Evolutionary conservation across 1,284 basidiomycete species (phyloP), one percentile per base, ranked within the genome.

Genomic region (Grifola frondosa): DNA sequence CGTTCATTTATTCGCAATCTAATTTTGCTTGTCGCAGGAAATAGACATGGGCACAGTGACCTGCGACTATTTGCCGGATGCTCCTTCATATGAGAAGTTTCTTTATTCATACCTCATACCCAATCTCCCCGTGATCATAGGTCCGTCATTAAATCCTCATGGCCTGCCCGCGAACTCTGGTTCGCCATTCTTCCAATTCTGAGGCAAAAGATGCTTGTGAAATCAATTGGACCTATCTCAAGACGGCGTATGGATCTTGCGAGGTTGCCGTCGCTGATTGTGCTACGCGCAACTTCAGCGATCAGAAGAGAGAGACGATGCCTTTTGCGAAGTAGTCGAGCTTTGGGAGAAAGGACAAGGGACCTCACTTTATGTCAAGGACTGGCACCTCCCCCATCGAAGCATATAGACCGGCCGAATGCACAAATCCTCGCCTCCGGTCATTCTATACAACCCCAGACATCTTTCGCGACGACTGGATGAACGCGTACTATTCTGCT

Each of bases 401-500:
- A n/a, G 22, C 41, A 1, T 37, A 40, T 8, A 25, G 29, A 1
- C 24, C 29, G 2, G 16, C 17, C 7, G 21, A 26, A 6, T 16
- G 6, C 16, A 12, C 11, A 7, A 25, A 2, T 5, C n/a, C 38
- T 0, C 11, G 17, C 13, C 13, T 12, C 24, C 19, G 29, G 16
- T 28, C 46, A 1, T 62, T 62, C 52, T 64, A 64, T 44, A 42
- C 50, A 10, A 62, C 59, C 17, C 62, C 61, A 6, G 51, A 53
- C 34, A 50, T 63, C 36, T 63, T 64, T 42, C 51, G 52, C 24
- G 62, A 64, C 42, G 62, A 64, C 46, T 64, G 62, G 62, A 60
- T 64, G 60, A 64, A 64, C 42, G 54, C 56, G 11, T 62, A 59
- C 50, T 63, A 64, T 45, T 52, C 56, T 5, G 48, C 59, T 1